These are phyloP conservation scores for Acanthamoeba healyi DNA, from an alignment of 208 protist genomes.

Conservation along the genomic window DNA sequence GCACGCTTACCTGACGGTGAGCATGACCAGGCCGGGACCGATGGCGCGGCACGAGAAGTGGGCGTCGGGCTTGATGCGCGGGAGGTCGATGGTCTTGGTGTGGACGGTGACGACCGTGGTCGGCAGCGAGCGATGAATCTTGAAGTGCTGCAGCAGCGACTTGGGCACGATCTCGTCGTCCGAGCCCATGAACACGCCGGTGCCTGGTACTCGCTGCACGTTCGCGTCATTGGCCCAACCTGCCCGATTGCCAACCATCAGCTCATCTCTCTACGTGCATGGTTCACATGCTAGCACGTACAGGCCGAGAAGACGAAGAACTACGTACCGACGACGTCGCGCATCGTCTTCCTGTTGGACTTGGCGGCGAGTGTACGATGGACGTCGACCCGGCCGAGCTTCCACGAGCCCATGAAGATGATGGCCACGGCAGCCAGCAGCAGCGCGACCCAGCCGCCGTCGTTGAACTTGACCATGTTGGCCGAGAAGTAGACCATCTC, in stretches of 20 bases:
- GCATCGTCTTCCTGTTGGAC: background rate
- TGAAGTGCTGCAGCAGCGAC: background rate
- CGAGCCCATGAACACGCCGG: conserved; percentile 2
- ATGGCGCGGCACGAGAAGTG: background rate
- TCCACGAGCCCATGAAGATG: conserved; percentile 55
- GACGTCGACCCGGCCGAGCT: background rate
- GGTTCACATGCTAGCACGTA: too few species aligned
- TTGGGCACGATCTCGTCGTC: conserved; percentile 1
- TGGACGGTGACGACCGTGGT: background rate
- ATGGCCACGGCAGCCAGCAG: background rate
- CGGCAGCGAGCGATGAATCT: background rate
- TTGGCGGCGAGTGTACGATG: background rate
- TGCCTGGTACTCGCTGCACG: background rate
- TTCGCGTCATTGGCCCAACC: background rate
- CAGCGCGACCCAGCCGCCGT: conserved; percentile 30
- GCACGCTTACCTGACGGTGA: background rate
- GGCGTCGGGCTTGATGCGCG: background rate
- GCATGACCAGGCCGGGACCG: background rate
- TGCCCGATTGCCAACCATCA: background rate
- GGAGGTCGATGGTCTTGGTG: background rate
- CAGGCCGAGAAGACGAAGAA: background rate
- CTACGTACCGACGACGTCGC: conserved; percentile 15
- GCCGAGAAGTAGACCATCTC: conserved; percentile 35
- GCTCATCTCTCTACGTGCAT: background rate
- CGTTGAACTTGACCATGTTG: conserved; percentile 30